Percentiles rank a stretch among this genome's conserved stretches.
These are phyloP conservation scores for Pyrenochaeta sp. DNA, from an alignment of 2,329 filamentous ascomycete species.

Conservation along the genomic window DNA sequence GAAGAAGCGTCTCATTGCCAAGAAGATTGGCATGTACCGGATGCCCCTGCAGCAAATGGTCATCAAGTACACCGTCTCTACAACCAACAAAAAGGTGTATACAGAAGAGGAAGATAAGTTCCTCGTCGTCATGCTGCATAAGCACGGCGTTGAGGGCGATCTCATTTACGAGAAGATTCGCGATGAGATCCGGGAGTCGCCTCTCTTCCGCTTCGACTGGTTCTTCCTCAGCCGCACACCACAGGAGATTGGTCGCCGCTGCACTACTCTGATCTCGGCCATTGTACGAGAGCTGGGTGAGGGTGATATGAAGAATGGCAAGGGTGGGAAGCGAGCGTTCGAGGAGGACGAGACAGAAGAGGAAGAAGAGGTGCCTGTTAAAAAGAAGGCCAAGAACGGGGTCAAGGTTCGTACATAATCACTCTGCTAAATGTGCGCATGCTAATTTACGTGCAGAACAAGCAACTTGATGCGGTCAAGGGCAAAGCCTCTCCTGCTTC, in stretches of 20 bases:
- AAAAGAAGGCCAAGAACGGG: constrained; percentile 92
- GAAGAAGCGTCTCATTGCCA: constrained; percentile 89
- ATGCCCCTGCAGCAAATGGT: constrained; percentile 97
- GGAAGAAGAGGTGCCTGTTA: constrained; percentile 78
- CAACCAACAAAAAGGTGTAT: constrained; percentile 99
- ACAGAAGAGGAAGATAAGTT: constrained; percentile 98
- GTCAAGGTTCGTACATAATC: constrained; percentile 73
- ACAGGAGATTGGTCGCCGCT: constrained; percentile 88
- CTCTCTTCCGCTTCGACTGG: constrained; percentile 98
- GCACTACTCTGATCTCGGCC: constrained; percentile 91
- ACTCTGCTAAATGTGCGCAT: background rate
- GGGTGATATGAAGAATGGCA: constrained; percentile 64
- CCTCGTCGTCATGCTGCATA: constrained; percentile 90
- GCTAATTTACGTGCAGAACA: constrained; percentile 71
- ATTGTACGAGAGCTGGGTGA: constrained; percentile 93
- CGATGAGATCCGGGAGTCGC: constrained; percentile 95
- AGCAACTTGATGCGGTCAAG: constrained; percentile 89
- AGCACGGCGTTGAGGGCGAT: constrained; percentile 90
- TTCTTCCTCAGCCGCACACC: constrained; percentile 97
- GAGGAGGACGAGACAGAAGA: constrained; percentile 86
- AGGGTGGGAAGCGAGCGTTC: constrained; percentile 76
- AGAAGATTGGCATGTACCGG: constrained; percentile 97
- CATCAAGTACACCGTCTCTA: constrained; percentile 98
- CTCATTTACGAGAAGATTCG: constrained; percentile 91
- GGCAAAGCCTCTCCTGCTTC: constrained; percentile 77